A percentile compares a stretch with the other conserved stretches of the same genome.
Evolutionary conservation across 495 filamentous ascomycete genomes (phyloP).

Genomic region (Hapsidospora chrysogenum): DNA sequence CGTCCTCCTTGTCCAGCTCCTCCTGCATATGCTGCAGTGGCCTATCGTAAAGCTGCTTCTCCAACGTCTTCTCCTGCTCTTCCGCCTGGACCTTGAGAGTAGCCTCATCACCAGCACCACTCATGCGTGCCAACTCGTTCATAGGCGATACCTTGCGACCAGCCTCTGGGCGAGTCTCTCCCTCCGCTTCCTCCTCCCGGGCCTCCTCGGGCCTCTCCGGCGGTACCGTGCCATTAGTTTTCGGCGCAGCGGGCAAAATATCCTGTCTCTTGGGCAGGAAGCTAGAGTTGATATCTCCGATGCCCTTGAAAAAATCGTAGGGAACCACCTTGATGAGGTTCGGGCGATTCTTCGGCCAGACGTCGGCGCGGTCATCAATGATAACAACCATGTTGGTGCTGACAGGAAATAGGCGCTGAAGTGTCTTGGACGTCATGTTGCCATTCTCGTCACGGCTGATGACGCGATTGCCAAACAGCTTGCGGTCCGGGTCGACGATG

Average conservation of each 20-base stretch:
- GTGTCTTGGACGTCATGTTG: conserved; percentile 72
- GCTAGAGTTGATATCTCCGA: conserved; percentile 97
- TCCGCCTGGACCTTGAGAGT: conserved; percentile 57
- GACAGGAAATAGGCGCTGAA: conserved; percentile 85
- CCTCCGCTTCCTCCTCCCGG: background rate
- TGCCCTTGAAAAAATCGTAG: conserved; percentile 96
- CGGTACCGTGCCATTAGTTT: background rate
- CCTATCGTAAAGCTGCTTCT: conserved; percentile 75
- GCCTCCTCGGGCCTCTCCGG: conserved; percentile 4
- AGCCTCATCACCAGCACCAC: conserved; percentile 52
- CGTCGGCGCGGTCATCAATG: conserved; percentile 92
- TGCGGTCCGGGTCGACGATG: conserved; percentile 80
- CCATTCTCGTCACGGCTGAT: conserved; percentile 94
- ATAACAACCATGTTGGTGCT: conserved; percentile 99
- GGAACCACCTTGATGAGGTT: conserved; percentile 91
- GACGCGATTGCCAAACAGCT: conserved; percentile 84
- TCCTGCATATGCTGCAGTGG: conserved; percentile 81
- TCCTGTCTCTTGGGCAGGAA: conserved; percentile 85
- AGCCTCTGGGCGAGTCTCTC: too few relatives aligned
- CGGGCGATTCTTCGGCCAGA: conserved; percentile 86
- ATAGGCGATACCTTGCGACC: conserved; percentile 42
- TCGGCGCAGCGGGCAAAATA: conserved; percentile 26
- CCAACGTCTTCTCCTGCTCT: conserved; percentile 69
- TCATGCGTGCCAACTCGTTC: conserved; percentile 63
- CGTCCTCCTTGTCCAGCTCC: conserved; percentile 65